A percentile compares a stretch with the other conserved stretches of the same genome.
Conservation (phyloP, 1,139 yeast genomes). For the Blastobotrys illinoisensis region DNA sequence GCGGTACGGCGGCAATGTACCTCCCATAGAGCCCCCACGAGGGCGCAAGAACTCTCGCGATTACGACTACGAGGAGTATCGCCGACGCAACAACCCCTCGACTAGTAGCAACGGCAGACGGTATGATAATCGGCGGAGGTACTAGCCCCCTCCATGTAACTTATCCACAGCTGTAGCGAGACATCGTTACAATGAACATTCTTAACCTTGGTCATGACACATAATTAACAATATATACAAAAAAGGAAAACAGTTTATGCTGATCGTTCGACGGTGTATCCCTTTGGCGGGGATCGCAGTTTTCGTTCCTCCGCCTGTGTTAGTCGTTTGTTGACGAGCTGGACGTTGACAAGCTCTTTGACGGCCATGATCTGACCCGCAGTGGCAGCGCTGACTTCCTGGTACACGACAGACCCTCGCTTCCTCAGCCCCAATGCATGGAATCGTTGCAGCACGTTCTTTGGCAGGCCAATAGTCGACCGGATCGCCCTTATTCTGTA, state of each 20-base stretch:
- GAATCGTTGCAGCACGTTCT: slow-evolving; percentile 57
- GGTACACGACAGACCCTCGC: slow-evolving; percentile 71
- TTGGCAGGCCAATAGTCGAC: slow-evolving; percentile 83
- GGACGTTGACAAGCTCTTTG: slow-evolving; percentile 85
- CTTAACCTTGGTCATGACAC: not conserved
- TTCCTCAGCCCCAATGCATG: slow-evolving; percentile 68
- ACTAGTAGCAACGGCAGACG: slow-evolving; percentile 1
- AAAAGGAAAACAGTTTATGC: not conserved
- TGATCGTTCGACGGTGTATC: slow-evolving; percentile 20
- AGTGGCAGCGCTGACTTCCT: slow-evolving; percentile 64
- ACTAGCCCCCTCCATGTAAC: not conserved
- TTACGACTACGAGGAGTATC: slow-evolving; percentile 5
- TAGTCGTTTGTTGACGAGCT: slow-evolving; percentile 50
- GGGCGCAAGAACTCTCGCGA: not conserved
- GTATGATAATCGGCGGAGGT: slow-evolving; percentile 7
- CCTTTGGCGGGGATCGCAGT: slow-evolving; percentile 28
- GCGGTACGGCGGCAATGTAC: not conserved
- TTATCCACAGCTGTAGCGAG: too few relatives aligned
- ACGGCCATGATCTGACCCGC: slow-evolving; percentile 83
- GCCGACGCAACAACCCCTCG: not conserved
- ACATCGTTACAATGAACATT: too few relatives aligned
- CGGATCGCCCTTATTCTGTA: slow-evolving; percentile 71
- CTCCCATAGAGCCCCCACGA: not conserved
- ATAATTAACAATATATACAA: not conserved
- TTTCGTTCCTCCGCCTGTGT: slow-evolving; percentile 28